A percentile compares a stretch with the other conserved stretches of the same genome.
Evolutionary conservation across 352 stramenopile genomes (phyloP).

Genomic region (Globisporangium cylindrosporum): DNA sequence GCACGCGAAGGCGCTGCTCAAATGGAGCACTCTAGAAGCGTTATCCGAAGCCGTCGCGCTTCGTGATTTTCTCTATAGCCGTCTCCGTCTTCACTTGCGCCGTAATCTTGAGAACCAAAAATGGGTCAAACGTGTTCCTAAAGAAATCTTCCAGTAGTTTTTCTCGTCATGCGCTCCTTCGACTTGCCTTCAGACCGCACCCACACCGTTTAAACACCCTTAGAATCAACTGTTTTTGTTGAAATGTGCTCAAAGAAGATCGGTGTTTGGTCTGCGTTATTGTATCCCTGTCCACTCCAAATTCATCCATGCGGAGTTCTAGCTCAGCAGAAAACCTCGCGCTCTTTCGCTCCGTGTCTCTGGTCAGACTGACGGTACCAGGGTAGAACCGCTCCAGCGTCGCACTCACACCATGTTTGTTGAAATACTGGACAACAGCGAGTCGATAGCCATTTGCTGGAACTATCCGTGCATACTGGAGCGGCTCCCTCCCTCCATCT

Average conservation of each 20-base stretch:
- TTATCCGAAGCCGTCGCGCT: background rate
- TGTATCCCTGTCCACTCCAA: background rate
- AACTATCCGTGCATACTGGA: too few species aligned
- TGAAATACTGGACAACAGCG: too few species aligned
- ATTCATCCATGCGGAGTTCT: background rate
- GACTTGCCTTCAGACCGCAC: background rate
- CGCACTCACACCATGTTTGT: too few species aligned
- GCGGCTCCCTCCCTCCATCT: too few species aligned
- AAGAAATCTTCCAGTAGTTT: background rate
- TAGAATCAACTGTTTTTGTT: background rate
- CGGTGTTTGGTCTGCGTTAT: background rate
- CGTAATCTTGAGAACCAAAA: background rate
- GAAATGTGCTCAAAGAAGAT: background rate
- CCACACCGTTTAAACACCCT: background rate
- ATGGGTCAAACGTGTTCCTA: background rate
- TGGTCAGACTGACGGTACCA: too few species aligned
- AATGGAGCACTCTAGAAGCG: too few species aligned
- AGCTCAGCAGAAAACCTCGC: too few species aligned
- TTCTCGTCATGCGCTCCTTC: background rate
- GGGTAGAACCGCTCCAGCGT: too few species aligned
- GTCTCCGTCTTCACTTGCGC: background rate
- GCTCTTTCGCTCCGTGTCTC: too few species aligned
- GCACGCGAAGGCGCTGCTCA: too few species aligned
- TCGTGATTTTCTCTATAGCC: background rate
- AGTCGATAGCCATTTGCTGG: too few species aligned